Base-by-base conservation (phyloP, 1,284 basidiomycete genomes). In the Apiotrichum gracile region DNA sequence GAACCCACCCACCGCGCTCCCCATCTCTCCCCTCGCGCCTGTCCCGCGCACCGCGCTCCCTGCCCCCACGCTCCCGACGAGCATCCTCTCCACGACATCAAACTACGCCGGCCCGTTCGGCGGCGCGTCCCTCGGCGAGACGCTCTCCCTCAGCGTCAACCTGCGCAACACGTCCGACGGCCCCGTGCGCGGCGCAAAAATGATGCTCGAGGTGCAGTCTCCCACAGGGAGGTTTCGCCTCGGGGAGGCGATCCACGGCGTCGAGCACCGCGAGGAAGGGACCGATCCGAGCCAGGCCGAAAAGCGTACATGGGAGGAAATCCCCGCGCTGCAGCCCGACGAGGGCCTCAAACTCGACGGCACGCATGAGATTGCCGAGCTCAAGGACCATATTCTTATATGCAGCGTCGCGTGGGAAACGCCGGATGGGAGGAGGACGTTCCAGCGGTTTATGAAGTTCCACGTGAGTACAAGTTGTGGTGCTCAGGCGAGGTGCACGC, bases 361-460 rank as follows among this genome's bases (percentile, higher is more conserved):
- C 3, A 55, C 56, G 35, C 63, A 61, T 34, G 72, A 73, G 49
- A 63, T 73, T 47, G 69, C 68, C 38, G 72, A 75, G 54, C 48
- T 74, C 17, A 70, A 70, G 13, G 24, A 66, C 52, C 67, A 69
- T 35, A 63, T 74, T 8, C 39, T 74, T 48, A 72, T 73, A 22
- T 61, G 62, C 48, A 64, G 60, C 40, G 68, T 72, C 0, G 72
- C 70, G 21, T 74, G 72, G 66, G 72, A 70, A 57, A 73, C 78
- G 1, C 73, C 77, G n/a, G 84, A 86, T 64, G 80, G 83, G 4
- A 75, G 85, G 29, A 82, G 86, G 66, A 84, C 83, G 31, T 88
- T 91, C 68, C 81, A 86, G 55, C 88, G 91, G 67, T 91, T 88
- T 74, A 88, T 91, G 77, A 91, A 90, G 71, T 92, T 91, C 70